Conservation (phyloP, 345 rosid genomes). For the Citrus maxima region DNA sequence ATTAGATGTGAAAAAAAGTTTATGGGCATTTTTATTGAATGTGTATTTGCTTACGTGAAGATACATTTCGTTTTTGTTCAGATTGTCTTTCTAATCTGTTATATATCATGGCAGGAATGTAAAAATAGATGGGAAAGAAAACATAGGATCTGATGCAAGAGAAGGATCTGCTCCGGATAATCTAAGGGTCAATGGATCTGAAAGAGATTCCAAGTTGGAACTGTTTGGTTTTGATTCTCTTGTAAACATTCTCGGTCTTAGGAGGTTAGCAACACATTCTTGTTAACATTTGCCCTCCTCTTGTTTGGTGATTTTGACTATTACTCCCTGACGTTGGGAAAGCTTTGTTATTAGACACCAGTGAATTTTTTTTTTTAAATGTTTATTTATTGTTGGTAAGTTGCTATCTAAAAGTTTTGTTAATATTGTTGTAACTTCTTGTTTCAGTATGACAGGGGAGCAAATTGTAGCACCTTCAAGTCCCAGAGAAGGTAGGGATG, state of each 20-base stretch:
- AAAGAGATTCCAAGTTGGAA: constrained; percentile 74
- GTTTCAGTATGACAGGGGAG: constrained; percentile 92
- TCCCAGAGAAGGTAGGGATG: constrained; percentile 87
- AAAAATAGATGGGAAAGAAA: constrained; percentile 38
- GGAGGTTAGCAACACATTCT: constrained; percentile 49
- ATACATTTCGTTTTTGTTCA: neutral
- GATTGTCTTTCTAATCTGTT: constrained; percentile 12
- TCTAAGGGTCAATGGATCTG: constrained; percentile 54
- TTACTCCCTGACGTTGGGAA: neutral
- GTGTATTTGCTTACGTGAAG: neutral
- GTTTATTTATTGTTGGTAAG: neutral
- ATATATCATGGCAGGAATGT: constrained; percentile 52
- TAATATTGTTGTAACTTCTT: constrained; percentile 26
- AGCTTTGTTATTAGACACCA: neutral
- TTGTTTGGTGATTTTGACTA: neutral
- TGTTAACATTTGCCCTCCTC: neutral
- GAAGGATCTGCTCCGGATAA: constrained; percentile 39
- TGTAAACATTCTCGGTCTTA: constrained; percentile 95
- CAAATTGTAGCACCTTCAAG: constrained; percentile 80
- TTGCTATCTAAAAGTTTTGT: neutral
- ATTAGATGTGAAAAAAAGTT: neutral
- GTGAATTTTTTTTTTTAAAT: neutral
- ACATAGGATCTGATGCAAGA: constrained; percentile 27
- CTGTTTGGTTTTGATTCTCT: constrained; percentile 99
- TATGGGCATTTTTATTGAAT: neutral